phyloP scores from a whole-genome alignment of 2,329 filamentous ascomycete genomes.

The Pseudogymnoascus sp. region DNA sequence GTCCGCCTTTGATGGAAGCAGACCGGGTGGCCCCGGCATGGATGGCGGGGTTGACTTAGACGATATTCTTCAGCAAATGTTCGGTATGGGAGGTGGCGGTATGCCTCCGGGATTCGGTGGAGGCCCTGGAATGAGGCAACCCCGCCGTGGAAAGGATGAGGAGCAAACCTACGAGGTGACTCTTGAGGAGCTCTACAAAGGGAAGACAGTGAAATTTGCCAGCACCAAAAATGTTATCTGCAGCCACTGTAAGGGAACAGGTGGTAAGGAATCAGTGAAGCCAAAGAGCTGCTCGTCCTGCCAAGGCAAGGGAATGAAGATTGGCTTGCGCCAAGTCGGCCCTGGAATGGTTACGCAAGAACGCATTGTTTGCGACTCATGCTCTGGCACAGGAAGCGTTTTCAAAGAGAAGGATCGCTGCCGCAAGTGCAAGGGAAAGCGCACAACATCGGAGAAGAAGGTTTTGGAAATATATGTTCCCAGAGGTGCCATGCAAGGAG shows the following conservation, averaged over 20 bases:
- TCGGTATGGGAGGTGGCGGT: constrained; percentile 58
- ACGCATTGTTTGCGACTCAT: constrained; percentile 71
- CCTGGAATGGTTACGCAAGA: constrained; percentile 80
- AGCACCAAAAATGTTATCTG: constrained; percentile 93
- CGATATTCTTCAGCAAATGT: constrained; percentile 91
- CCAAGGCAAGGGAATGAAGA: constrained; percentile 68
- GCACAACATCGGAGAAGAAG: constrained; percentile 82
- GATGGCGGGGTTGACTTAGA: constrained; percentile 73
- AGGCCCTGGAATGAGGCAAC: constrained; percentile 45
- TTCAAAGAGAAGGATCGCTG: constrained; percentile 96
- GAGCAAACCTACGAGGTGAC: constrained; percentile 86
- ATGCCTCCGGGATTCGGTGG: constrained; percentile 29
- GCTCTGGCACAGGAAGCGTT: constrained; percentile 74
- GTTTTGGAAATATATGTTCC: constrained; percentile 95
- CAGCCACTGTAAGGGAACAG: constrained; percentile 75
- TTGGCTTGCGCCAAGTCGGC: constrained; percentile 74
- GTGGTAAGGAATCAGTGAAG: constrained; percentile 88
- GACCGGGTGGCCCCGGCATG: constrained; percentile 54
- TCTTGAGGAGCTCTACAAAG: constrained; percentile 94
- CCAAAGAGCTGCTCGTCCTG: constrained; percentile 75
- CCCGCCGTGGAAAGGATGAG: constrained; percentile 70
- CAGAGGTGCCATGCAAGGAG: constrained; percentile 75
- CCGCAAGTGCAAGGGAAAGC: constrained; percentile 96
- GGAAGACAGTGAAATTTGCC: constrained; percentile 94
- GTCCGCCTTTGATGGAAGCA: constrained; percentile 78